These are phyloP conservation scores for Phialophora verrucosa DNA, from an alignment of 2,329 filamentous ascomycete species.

Conservation along the genomic window DNA sequence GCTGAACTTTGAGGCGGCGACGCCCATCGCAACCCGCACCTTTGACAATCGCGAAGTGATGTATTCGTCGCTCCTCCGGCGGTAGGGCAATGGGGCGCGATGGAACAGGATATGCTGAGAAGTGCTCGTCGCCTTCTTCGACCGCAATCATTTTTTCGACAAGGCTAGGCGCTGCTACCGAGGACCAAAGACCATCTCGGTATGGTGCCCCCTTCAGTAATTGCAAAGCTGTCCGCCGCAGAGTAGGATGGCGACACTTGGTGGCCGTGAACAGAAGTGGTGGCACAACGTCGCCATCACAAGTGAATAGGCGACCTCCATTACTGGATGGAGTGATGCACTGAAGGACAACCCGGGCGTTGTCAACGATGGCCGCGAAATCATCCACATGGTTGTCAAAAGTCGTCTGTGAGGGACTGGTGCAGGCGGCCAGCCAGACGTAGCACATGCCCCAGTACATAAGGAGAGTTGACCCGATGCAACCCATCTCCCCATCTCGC, in stretches of 20 bases:
- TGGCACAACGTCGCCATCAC: constrained; percentile 43
- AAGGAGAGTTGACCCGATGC: constrained; percentile 24
- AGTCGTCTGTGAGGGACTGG: constrained; percentile 15
- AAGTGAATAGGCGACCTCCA: constrained; percentile 27
- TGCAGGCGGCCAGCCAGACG: constrained; percentile 27
- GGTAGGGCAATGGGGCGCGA: background rate
- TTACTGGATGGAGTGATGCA: constrained; percentile 1
- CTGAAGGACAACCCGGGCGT: constrained; percentile 22
- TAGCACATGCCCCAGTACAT: constrained; percentile 32
- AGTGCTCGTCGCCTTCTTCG: constrained; percentile 21
- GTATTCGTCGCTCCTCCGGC: constrained; percentile 25
- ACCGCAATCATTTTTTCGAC: constrained; percentile 25
- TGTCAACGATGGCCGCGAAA: constrained; percentile 25
- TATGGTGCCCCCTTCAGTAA: constrained; percentile 29
- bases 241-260: constrained; percentile 44
- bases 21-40: constrained; percentile 1
- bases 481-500: constrained; percentile 9
- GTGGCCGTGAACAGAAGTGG: constrained; percentile 45
- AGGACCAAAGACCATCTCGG: constrained; percentile 30
- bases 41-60: constrained; percentile 21
- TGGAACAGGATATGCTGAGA: constrained; percentile 1
- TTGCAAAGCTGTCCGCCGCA: constrained; percentile 41
- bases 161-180: constrained; percentile 17
- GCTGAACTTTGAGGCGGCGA: constrained; percentile 21
- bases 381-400: constrained; percentile 28